These are phyloP conservation scores for Fragosphaeria purpurea DNA, from an alignment of 2,329 filamentous ascomycete species.

Conservation along the genomic window DNA sequence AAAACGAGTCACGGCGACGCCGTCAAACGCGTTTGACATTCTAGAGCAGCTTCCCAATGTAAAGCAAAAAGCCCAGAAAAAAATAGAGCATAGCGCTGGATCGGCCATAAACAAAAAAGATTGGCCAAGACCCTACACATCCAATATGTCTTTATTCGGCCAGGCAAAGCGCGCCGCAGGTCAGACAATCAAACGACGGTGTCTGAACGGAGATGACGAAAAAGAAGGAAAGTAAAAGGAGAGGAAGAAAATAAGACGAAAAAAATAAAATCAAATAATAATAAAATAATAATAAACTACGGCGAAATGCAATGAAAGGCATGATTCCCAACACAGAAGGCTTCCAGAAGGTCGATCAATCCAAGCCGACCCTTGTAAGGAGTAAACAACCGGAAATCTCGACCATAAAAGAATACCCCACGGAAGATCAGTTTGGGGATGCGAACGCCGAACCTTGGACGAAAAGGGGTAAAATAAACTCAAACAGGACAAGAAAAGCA, in stretches of 20 bases:
- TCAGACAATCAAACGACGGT: constrained; percentile 20
- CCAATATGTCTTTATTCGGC: constrained; percentile 1
- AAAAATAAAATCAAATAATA: not conserved
- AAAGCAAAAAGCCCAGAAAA: too few species aligned
- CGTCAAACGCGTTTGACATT: too few species aligned
- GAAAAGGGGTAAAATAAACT: too few species aligned
- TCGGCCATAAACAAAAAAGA: too few species aligned
- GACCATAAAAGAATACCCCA: not conserved
- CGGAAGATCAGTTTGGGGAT: constrained; percentile 1
- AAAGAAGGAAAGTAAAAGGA: not conserved
- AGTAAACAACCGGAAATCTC: not conserved
- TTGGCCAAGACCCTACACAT: not conserved
- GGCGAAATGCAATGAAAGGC: not conserved
- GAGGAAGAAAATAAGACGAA: constrained; percentile 4
- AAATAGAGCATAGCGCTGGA: too few species aligned
- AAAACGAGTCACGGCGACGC: too few species aligned
- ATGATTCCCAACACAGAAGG: constrained; percentile 6
- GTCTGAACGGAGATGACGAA: too few species aligned
- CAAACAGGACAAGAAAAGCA: too few species aligned
- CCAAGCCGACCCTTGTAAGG: not conserved
- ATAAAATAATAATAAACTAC: not conserved
- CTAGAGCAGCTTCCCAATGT: too few species aligned
- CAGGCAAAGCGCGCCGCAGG: constrained; percentile 14
- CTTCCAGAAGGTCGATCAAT: constrained; percentile 10
- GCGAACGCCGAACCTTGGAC: not conserved